Percentiles rank a stretch among this genome's conserved stretches.
These are phyloP conservation scores for Russula olivacea DNA, from an alignment of 768 basidiomycete species.

Conservation along the genomic window DNA sequence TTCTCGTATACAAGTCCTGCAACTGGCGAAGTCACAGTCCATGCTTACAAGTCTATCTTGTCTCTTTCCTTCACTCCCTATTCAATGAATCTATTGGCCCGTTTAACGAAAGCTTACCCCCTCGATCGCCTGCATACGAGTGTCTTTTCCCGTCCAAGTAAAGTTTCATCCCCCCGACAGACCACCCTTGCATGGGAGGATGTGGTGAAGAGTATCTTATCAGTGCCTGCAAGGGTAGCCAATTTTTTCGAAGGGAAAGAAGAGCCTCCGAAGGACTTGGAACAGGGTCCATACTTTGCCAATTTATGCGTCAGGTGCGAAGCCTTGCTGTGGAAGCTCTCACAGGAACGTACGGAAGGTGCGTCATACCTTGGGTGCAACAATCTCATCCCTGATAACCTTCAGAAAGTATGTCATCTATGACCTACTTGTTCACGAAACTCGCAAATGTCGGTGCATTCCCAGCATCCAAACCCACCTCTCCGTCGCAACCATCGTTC, in stretches of 20 bases:
- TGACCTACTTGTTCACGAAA: slow-evolving; percentile 56
- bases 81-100: slow-evolving; percentile 47
- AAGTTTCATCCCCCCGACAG: slow-evolving; percentile 27
- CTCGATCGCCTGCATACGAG: slow-evolving; percentile 60
- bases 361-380: slow-evolving; percentile 25
- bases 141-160: slow-evolving; percentile 35
- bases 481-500: slow-evolving; percentile 67
- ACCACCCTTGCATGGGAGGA: slow-evolving; percentile 62
- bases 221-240: slow-evolving; percentile 71
- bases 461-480: slow-evolving; percentile 43
- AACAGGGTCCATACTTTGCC: slow-evolving; percentile 53
- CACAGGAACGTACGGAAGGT: slow-evolving; percentile 40
- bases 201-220: slow-evolving; percentile 54
- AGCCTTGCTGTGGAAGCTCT: slow-evolving; percentile 42
- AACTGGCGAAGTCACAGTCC: slow-evolving; percentile 49
- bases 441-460: slow-evolving; percentile 65
- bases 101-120: slow-evolving; percentile 57
- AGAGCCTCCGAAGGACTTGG: slow-evolving; percentile 43
- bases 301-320: slow-evolving; percentile 50
- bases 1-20: slow-evolving; percentile 46
- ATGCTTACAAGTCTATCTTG: slow-evolving; percentile 62
- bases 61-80: slow-evolving; percentile 44
- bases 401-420: slow-evolving; percentile 31
- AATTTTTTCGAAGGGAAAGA: slow-evolving; percentile 53
- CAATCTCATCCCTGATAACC: neutral